Conservation (phyloP, 2,329 filamentous ascomycete genomes). For the Truncatella angustata region DNA sequence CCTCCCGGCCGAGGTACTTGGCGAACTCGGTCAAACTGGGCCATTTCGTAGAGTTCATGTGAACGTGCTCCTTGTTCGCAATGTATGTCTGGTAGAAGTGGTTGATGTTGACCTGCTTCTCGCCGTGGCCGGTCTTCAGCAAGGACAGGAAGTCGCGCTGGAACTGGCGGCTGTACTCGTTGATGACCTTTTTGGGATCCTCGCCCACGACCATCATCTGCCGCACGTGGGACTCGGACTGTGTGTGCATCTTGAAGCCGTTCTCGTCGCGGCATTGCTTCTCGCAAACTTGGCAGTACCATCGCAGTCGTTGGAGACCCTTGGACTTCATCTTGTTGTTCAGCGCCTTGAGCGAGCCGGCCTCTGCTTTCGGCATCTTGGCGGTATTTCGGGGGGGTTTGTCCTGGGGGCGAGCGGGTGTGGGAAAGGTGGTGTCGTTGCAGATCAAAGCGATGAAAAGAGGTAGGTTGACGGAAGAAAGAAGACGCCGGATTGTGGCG, state of each 20-base stretch:
- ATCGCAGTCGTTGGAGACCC: slow-evolving; percentile 75
- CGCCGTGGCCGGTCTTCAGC: slow-evolving; percentile 80
- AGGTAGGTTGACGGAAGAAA: too few relatives aligned
- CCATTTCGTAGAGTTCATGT: slow-evolving; percentile 95
- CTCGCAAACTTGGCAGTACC: slow-evolving; percentile 86
- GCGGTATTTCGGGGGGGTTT: slow-evolving; percentile 12
- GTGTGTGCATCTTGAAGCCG: slow-evolving; percentile 85
- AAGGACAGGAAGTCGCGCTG: slow-evolving; percentile 74
- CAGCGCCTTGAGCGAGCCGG: slow-evolving; percentile 86
- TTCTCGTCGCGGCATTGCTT: slow-evolving; percentile 81
- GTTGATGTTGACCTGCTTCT: slow-evolving; percentile 87
- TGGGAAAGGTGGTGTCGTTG: too few relatives aligned
- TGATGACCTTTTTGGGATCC: slow-evolving; percentile 79
- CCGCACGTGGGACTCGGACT: slow-evolving; percentile 84
- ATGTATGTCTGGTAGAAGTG: slow-evolving; percentile 97
- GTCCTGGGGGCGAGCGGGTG: too few relatives aligned
- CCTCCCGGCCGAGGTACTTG: slow-evolving; percentile 80
- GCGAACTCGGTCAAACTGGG: slow-evolving; percentile 84
- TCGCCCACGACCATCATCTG: slow-evolving; percentile 86
- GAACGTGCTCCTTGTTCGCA: slow-evolving; percentile 79
- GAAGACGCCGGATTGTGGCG: too few relatives aligned
- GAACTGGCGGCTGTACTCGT: slow-evolving; percentile 81
- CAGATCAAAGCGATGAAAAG: too few relatives aligned
- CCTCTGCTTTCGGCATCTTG: slow-evolving; percentile 88
- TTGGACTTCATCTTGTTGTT: slow-evolving; percentile 88